Evolutionary conservation across 1,139 yeast genomes (phyloP).

Genomic region (Pichia sp.): DNA sequence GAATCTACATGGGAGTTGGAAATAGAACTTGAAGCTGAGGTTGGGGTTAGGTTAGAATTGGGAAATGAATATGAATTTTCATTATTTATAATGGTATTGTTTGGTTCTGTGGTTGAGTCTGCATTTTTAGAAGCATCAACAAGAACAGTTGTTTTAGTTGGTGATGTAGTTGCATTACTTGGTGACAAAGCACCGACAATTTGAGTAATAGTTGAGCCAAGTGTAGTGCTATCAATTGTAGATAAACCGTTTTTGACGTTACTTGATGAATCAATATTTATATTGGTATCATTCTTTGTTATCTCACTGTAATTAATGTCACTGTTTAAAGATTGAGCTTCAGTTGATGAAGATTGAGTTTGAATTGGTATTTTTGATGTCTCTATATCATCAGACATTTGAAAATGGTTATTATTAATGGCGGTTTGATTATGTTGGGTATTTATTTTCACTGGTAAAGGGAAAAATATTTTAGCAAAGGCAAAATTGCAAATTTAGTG

Average conservation of each 20-base stretch:
- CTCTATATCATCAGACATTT: background rate
- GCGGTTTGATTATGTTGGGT: background rate
- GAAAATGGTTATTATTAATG: background rate
- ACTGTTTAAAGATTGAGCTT: background rate
- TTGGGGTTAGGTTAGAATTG: background rate
- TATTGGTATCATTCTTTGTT: background rate
- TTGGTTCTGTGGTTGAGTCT: background rate
- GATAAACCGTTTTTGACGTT: background rate
- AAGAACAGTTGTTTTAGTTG: slow-evolving; percentile 6
- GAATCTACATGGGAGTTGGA: background rate
- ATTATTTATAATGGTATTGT: background rate
- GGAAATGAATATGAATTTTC: background rate
- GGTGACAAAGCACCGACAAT: slow-evolving; percentile 10
- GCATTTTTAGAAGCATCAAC: slow-evolving; percentile 1
- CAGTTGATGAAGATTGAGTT: background rate
- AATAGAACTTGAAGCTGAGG: background rate
- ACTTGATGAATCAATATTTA: background rate
- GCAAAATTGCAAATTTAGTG: background rate
- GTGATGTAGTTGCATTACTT: slow-evolving; percentile 7
- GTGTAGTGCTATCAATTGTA: background rate
- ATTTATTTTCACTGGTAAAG: background rate
- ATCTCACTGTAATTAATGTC: background rate
- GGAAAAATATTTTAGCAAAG: background rate
- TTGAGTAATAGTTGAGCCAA: slow-evolving; percentile 9
- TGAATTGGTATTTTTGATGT: background rate